Evolutionary conservation across 2,329 filamentous ascomycete species (phyloP).

Genomic region (Botrytis cinerea): DNA sequence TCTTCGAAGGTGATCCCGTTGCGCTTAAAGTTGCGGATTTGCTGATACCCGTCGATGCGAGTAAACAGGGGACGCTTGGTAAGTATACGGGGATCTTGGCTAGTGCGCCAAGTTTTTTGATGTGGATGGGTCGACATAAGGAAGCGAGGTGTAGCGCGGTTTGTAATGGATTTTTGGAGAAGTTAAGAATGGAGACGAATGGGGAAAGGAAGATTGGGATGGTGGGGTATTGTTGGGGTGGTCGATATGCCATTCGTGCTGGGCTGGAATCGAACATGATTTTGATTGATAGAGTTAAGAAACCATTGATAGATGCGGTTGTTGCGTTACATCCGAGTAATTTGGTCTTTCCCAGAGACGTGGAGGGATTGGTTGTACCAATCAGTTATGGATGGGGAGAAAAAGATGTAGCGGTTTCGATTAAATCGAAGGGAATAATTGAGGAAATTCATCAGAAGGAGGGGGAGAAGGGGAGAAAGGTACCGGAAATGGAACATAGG

Average conservation of each 20-base stretch:
- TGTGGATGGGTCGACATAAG: slow-evolving; percentile 44
- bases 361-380: slow-evolving; percentile 40
- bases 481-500: slow-evolving; percentile 42
- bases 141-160: slow-evolving; percentile 39
- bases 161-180: slow-evolving; percentile 36
- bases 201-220: slow-evolving; percentile 42
- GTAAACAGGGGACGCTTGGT: slow-evolving; percentile 41
- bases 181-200: background rate
- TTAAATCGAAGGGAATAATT: slow-evolving; percentile 29
- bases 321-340: slow-evolving; percentile 41
- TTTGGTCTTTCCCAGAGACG: slow-evolving; percentile 43
- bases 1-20: slow-evolving; percentile 42
- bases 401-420: slow-evolving; percentile 39
- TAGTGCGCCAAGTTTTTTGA: slow-evolving; percentile 38
- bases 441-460: slow-evolving; percentile 11
- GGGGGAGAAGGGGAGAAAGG: slow-evolving; percentile 38
- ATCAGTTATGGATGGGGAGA: slow-evolving; percentile 42
- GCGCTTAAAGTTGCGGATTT: slow-evolving; percentile 42
- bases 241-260: slow-evolving; percentile 42
- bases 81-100: slow-evolving; percentile 47
- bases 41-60: slow-evolving; percentile 43
- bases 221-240: slow-evolving; percentile 46
- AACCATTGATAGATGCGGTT: background rate
- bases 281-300: slow-evolving; percentile 39
- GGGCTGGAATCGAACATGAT: slow-evolving; percentile 42